phyloP scores from a whole-genome alignment of 179 eudicot genomes.

The Beta macrorhiza region DNA sequence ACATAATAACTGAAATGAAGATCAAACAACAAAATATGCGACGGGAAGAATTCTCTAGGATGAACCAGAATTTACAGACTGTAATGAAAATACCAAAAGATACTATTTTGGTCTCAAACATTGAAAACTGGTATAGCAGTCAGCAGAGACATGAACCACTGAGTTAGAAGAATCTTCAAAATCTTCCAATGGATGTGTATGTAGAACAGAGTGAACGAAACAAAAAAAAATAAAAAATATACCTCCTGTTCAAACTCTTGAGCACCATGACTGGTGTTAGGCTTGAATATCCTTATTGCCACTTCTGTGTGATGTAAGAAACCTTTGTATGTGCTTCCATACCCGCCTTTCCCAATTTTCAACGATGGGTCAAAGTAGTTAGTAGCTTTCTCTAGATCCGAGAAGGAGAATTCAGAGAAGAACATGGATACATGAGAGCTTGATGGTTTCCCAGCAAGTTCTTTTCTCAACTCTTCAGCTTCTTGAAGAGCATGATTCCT shows the following conservation, averaged over 20 bases:
- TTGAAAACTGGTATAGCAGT: no score
- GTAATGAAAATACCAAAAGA: not conserved
- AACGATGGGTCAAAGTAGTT: slow-evolving; percentile 41
- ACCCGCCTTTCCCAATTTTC: slow-evolving; percentile 82
- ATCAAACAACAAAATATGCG: not conserved
- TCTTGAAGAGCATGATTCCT: slow-evolving; percentile 51
- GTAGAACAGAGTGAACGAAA: not conserved
- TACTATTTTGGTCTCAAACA: not conserved
- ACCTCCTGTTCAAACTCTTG: slow-evolving; percentile 77
- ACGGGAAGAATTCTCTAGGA: not conserved
- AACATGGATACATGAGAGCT: slow-evolving; percentile 33
- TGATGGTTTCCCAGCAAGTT: slow-evolving; percentile 37
- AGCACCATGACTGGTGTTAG: slow-evolving; percentile 54
- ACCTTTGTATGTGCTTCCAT: slow-evolving; percentile 64
- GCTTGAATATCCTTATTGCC: slow-evolving; percentile 57
- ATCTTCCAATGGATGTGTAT: not conserved
- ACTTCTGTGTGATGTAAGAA: slow-evolving; percentile 59
- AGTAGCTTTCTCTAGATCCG: slow-evolving; percentile 72
- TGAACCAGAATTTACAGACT: not conserved
- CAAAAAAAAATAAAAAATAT: not conserved
- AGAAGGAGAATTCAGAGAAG: slow-evolving; percentile 54
- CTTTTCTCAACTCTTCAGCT: slow-evolving; percentile 50
- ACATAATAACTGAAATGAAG: no score
- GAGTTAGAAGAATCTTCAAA: not conserved
- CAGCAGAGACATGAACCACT: not conserved